Conservation (phyloP, 2,329 filamentous ascomycete genomes). For the Davidsoniella eucalypti region DNA sequence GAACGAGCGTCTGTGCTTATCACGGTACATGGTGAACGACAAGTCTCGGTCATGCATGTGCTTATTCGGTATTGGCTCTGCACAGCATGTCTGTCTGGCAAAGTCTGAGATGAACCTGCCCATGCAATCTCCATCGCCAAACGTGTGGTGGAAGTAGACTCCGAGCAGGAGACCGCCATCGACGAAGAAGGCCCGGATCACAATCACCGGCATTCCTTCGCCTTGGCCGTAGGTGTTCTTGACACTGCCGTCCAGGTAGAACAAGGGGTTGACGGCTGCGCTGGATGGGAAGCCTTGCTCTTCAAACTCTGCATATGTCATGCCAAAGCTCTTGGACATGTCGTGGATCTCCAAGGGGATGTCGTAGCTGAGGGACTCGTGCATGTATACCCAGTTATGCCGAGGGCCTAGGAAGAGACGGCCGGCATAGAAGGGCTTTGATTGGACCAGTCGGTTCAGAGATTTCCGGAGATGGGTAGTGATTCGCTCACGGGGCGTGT, state of each 20-base stretch:
- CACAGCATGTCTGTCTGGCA: slow-evolving; percentile 17
- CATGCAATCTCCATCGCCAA: slow-evolving; percentile 26
- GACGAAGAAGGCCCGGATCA: slow-evolving; percentile 24
- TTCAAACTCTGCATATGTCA: slow-evolving; percentile 18
- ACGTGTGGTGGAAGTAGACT: slow-evolving; percentile 26
- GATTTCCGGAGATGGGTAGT: slow-evolving; percentile 13
- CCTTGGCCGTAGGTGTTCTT: background rate
- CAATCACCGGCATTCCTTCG: slow-evolving; percentile 21
- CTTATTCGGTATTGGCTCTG: background rate
- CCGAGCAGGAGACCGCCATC: slow-evolving; percentile 25
- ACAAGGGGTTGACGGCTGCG: slow-evolving; percentile 18
- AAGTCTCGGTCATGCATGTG: slow-evolving; percentile 11
- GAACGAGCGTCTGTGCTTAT: slow-evolving; percentile 14
- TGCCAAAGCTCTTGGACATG: slow-evolving; percentile 14
- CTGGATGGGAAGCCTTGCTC: slow-evolving; percentile 18
- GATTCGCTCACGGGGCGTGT: slow-evolving; percentile 9
- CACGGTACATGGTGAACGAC: slow-evolving; percentile 15
- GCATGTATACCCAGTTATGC: slow-evolving; percentile 15
- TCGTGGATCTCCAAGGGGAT: slow-evolving; percentile 16
- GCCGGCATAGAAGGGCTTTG: slow-evolving; percentile 19
- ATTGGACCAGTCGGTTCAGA: slow-evolving; percentile 14
- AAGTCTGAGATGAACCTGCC: slow-evolving; percentile 24
- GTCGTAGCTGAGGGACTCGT: slow-evolving; percentile 9
- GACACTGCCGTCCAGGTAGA: slow-evolving; percentile 12
- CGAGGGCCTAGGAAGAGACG: slow-evolving; percentile 15